A percentile compares a stretch with the other conserved stretches of the same genome.
Evolutionary conservation across 108 stramenopile genomes (phyloP).

Genomic region (Pseudonitzschia delicatissima): DNA sequence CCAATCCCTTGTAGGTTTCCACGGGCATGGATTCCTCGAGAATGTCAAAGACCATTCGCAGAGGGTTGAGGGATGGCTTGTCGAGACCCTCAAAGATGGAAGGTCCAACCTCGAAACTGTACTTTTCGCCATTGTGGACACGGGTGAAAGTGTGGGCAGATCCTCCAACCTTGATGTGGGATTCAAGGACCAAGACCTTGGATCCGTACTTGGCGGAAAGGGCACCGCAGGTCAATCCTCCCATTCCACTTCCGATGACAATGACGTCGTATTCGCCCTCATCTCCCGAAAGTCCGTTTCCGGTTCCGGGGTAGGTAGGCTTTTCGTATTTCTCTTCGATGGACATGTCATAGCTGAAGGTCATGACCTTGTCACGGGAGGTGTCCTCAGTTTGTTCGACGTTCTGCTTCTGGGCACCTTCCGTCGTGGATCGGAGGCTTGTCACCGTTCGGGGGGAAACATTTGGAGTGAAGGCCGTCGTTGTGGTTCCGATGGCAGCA

Average conservation of each 20-base stretch:
- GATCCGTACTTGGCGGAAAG: conserved; percentile 82
- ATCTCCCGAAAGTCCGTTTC: conserved; percentile 81
- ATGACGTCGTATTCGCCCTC: conserved; percentile 77
- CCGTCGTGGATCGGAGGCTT: conserved; percentile 18
- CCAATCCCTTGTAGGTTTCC: conserved; percentile 86
- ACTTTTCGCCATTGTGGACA: conserved; percentile 86
- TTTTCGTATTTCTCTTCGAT: conserved; percentile 84
- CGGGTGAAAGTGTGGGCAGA: conserved; percentile 83
- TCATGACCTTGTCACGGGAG: conserved; percentile 85
- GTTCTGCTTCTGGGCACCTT: conserved; percentile 48
- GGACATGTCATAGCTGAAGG: conserved; percentile 89
- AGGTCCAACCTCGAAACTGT: conserved; percentile 88
- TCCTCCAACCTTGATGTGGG: conserved; percentile 88
- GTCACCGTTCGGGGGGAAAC: background rate
- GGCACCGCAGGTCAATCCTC: conserved; percentile 81
- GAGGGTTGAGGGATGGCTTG: conserved; percentile 77
- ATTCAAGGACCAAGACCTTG: conserved; percentile 72
- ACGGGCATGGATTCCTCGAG: conserved; percentile 87
- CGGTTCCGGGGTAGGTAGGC: conserved; percentile 88
- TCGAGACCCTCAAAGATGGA: conserved; percentile 89
- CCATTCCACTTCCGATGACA: conserved; percentile 91
- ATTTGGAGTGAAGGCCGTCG: background rate
- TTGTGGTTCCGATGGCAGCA: background rate
- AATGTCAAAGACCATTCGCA: conserved; percentile 89
- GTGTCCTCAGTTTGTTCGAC: conserved; percentile 85